Percentiles rank a stretch among this genome's conserved stretches.
These are phyloP conservation scores for Cyphellophora attinorum DNA, from an alignment of 2,329 filamentous ascomycete species.

Conservation along the genomic window DNA sequence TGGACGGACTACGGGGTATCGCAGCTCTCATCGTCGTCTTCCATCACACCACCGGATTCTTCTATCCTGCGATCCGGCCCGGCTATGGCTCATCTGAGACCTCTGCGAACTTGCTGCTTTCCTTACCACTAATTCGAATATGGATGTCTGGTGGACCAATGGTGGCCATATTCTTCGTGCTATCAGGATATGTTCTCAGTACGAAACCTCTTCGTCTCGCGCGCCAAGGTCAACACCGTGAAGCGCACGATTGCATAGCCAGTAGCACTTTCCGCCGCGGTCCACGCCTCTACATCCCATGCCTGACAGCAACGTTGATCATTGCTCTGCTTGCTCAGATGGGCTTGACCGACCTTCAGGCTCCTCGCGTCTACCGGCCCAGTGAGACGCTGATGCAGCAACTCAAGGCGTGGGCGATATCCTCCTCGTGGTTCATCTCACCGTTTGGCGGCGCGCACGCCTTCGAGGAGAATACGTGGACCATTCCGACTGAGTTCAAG, in stretches of 20 bases:
- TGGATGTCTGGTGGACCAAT: conserved; percentile 27
- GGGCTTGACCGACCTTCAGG: not conserved
- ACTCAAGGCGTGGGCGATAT: not conserved
- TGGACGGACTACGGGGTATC: conserved; percentile 6
- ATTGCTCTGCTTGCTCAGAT: conserved; percentile 12
- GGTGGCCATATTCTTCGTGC: conserved; percentile 48
- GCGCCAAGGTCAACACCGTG: not conserved
- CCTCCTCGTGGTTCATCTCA: not conserved
- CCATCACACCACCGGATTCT: not conserved
- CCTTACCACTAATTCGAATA: conserved; percentile 26
- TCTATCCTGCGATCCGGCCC: not conserved
- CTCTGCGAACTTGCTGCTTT: conserved; percentile 22
- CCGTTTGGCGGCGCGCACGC: conserved; percentile 3
- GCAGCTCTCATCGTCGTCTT: conserved; percentile 3
- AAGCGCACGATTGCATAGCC: conserved; percentile 1
- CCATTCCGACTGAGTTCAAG: conserved; percentile 20
- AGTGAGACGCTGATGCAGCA: not conserved
- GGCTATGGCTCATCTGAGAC: not conserved
- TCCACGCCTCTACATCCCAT: conserved; percentile 24
- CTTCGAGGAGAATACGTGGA: conserved; percentile 19
- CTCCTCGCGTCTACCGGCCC: not conserved
- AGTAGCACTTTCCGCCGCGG: conserved; percentile 21
- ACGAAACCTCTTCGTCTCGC: conserved; percentile 37
- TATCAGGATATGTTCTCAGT: conserved; percentile 49
- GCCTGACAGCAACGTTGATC: conserved; percentile 16